phyloP scores from a whole-genome alignment of 495 filamentous ascomycete species.

The Podospora conica region DNA sequence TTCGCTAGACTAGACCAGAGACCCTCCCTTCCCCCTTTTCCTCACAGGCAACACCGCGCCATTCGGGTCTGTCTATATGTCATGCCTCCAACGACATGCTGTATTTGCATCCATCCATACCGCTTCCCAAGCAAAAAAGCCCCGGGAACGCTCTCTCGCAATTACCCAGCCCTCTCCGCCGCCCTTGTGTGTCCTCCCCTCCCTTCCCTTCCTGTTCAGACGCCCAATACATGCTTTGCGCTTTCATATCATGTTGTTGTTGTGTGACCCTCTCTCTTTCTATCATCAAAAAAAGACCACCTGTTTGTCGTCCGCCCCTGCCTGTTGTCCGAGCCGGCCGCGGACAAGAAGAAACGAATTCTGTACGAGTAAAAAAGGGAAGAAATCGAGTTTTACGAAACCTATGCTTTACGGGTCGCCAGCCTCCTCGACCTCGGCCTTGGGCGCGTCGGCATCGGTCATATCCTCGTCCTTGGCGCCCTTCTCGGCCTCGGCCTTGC shows the following conservation, averaged over 20 bases:
- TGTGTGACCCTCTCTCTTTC: conserved; percentile 11
- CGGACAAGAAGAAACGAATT: conserved; percentile 6
- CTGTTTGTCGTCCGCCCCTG: conserved; percentile 1
- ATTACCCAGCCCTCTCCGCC: neutral
- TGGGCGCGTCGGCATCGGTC: conserved; percentile 48
- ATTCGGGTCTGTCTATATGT: neutral
- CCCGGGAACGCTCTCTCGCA: conserved; percentile 2
- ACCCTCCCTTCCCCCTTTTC: neutral
- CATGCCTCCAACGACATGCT: neutral
- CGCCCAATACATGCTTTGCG: conserved; percentile 22
- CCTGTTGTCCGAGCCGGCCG: neutral
- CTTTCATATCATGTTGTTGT: conserved; percentile 19
- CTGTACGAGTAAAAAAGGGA: conserved; percentile 3
- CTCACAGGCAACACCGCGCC: neutral
- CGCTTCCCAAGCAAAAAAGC: too few relatives aligned
- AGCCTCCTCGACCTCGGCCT: conserved; percentile 39
- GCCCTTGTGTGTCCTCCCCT: neutral
- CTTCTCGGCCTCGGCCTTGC: conserved; percentile 44
- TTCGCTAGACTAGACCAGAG: neutral
- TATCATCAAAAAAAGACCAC: conserved; percentile 21
- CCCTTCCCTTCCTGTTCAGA: conserved; percentile 4
- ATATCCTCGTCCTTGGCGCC: conserved; percentile 48
- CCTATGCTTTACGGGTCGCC: conserved; percentile 18
- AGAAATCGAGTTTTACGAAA: conserved; percentile 8
- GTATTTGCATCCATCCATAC: neutral